Percentiles rank a stretch among this genome's conserved stretches.
Conservation (phyloP, 2,329 filamentous ascomycete species). For the Aspergillus uvarum region DNA sequence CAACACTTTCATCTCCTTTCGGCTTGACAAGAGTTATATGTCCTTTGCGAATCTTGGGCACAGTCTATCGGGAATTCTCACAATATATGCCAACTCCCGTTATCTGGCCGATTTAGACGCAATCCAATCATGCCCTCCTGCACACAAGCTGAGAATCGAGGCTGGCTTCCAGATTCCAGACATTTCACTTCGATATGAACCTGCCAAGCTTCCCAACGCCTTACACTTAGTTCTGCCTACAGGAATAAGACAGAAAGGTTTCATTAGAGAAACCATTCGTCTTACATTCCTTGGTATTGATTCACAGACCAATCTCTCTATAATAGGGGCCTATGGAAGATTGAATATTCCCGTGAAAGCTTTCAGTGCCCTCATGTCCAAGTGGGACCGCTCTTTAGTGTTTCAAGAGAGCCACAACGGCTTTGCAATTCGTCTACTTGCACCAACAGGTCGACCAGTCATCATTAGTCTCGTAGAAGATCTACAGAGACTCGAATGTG, state of each 20-base stretch:
- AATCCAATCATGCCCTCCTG: slow-evolving; percentile 29
- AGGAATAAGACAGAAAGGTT: slow-evolving; percentile 26
- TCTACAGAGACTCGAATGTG: slow-evolving; percentile 41
- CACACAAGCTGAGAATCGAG: slow-evolving; percentile 33
- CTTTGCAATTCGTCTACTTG: slow-evolving; percentile 42
- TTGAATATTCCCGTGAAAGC: slow-evolving; percentile 29
- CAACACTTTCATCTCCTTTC: slow-evolving; percentile 24
- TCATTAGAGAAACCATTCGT: slow-evolving; percentile 37
- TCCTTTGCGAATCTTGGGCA: slow-evolving; percentile 36
- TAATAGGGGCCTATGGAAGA: slow-evolving; percentile 39
- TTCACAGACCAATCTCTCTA: slow-evolving; percentile 29
- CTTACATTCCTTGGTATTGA: slow-evolving; percentile 42
- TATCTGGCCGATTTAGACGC: slow-evolving; percentile 32
- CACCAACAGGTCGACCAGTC: slow-evolving; percentile 36
- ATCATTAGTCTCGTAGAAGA: slow-evolving; percentile 37
- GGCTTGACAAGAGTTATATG: slow-evolving; percentile 24
- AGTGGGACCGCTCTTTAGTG: slow-evolving; percentile 31
- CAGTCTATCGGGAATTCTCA: slow-evolving; percentile 37
- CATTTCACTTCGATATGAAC: slow-evolving; percentile 36
- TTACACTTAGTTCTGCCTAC: slow-evolving; percentile 32
- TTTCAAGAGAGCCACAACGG: slow-evolving; percentile 34
- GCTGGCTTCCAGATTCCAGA: slow-evolving; percentile 34
- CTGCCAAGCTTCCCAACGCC: slow-evolving; percentile 29
- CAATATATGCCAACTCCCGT: slow-evolving; percentile 39
- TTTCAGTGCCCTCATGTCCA: slow-evolving; percentile 27